Percentiles rank a stretch among this genome's conserved stretches.
Evolutionary conservation across 805 yeast genomes (phyloP).

Genomic region (Ogataea ganodermae): DNA sequence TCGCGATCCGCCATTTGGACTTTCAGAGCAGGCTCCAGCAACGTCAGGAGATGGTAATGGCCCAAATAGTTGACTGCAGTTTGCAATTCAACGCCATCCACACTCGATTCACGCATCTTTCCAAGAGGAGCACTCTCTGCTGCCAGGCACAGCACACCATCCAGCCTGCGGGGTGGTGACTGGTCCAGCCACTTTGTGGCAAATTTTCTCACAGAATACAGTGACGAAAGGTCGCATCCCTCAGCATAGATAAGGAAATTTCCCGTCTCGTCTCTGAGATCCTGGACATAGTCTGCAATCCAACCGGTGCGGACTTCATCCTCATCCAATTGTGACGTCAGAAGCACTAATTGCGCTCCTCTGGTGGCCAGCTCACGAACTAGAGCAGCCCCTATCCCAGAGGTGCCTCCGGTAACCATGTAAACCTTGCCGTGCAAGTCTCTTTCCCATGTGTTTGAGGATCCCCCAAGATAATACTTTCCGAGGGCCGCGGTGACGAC

Average conservation of each 20-base stretch:
- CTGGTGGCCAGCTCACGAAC: constrained; percentile 70
- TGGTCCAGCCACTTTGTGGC: constrained; percentile 95
- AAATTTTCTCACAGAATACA: constrained; percentile 78
- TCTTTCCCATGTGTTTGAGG: constrained; percentile 86
- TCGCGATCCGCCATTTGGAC: constrained; percentile 95
- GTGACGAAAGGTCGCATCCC: constrained; percentile 73
- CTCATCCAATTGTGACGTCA: constrained; percentile 60
- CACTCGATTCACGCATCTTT: constrained; percentile 59
- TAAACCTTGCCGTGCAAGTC: constrained; percentile 89
- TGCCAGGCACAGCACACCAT: constrained; percentile 87
- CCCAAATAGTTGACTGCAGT: constrained; percentile 80
- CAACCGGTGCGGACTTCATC: constrained; percentile 46
- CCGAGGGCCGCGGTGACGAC: constrained; percentile 45
- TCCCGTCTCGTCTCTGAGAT: constrained; percentile 65
- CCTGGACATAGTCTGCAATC: constrained; percentile 78
- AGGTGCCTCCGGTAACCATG: constrained; percentile 88
- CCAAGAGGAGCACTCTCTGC: constrained; percentile 78
- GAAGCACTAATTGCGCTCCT: constrained; percentile 87
- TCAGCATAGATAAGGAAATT: constrained; percentile 89
- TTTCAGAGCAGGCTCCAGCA: constrained; percentile 79
- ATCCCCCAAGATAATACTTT: constrained; percentile 79
- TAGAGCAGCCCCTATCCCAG: constrained; percentile 82
- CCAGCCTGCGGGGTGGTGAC: constrained; percentile 85
- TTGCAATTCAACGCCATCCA: constrained; percentile 86
- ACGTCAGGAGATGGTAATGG: constrained; percentile 76